Conservation (phyloP, 2,329 filamentous ascomycete species). For the Ophiosphaerella korrae region DNA sequence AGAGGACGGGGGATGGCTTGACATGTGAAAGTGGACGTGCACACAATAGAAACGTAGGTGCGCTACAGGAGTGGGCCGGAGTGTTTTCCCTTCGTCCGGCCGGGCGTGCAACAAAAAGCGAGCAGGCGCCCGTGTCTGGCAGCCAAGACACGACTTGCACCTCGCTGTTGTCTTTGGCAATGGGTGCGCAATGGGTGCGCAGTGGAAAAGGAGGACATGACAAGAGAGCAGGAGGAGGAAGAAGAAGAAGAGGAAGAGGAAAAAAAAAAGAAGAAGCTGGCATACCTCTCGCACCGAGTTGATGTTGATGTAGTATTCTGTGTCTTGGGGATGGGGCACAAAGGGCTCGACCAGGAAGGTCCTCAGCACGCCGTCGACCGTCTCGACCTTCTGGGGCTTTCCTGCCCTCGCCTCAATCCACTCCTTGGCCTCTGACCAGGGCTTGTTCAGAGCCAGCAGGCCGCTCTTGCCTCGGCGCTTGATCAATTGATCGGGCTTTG, state of each 20-base stretch:
- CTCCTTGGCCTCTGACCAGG: slow-evolving; percentile 89
- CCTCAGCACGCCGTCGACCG: slow-evolving; percentile 82
- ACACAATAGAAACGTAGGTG: slow-evolving; percentile 36
- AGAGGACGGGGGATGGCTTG: slow-evolving; percentile 26
- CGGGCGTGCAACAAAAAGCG: slow-evolving; percentile 44
- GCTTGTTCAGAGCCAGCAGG: slow-evolving; percentile 94
- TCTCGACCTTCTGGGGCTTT: slow-evolving; percentile 93
- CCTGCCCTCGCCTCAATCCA: slow-evolving; percentile 93
- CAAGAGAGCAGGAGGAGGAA: slow-evolving; percentile 3
- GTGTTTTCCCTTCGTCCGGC: slow-evolving; percentile 48
- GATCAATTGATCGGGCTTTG: slow-evolving; percentile 99
- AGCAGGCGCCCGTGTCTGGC: slow-evolving; percentile 29
- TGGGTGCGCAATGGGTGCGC: slow-evolving; percentile 14
- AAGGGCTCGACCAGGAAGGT: slow-evolving; percentile 99
- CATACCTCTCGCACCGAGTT: slow-evolving; percentile 99
- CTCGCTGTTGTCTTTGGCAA: slow-evolving; percentile 13
- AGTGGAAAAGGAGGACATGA: not conserved
- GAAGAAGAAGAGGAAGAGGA: slow-evolving; percentile 5
- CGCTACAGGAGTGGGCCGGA: slow-evolving; percentile 45
- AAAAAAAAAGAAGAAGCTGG: slow-evolving; percentile 41
- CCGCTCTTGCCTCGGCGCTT: slow-evolving; percentile 99
- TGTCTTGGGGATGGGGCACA: slow-evolving; percentile 91
- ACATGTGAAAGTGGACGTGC: slow-evolving; percentile 44
- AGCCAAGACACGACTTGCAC: slow-evolving; percentile 19
- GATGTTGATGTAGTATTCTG: slow-evolving; percentile 99